A percentile compares a stretch with the other conserved stretches of the same genome.
Evolutionary conservation across 108 stramenopile species (phyloP).

Genomic region (Skeletonema marinoi): DNA sequence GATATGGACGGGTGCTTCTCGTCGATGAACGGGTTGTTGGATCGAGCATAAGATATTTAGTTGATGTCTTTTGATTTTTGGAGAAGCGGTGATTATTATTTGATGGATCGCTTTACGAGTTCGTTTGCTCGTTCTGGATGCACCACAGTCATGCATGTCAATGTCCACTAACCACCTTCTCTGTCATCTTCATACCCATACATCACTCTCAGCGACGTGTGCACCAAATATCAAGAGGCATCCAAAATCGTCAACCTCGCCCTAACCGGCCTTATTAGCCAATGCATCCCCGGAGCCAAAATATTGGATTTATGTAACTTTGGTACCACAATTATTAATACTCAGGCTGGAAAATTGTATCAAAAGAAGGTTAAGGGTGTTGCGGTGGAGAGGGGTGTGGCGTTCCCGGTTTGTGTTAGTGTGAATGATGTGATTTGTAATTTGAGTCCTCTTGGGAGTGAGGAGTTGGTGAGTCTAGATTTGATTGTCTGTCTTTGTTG

Average conservation of each 20-base stretch:
- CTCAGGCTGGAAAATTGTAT: constrained; percentile 72
- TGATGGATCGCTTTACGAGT: too few relatives aligned
- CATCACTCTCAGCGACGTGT: not conserved
- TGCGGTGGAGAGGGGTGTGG: constrained; percentile 92
- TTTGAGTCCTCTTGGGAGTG: constrained; percentile 91
- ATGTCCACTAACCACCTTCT: too few relatives aligned
- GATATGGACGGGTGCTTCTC: too few relatives aligned
- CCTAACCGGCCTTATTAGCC: constrained; percentile 81
- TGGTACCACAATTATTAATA: constrained; percentile 78
- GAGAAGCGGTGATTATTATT: too few relatives aligned
- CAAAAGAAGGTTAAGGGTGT: constrained; percentile 89
- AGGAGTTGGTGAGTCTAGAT: constrained; percentile 73
- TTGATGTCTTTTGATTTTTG: too few relatives aligned
- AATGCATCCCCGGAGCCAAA: constrained; percentile 91
- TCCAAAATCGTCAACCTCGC: constrained; percentile 96
- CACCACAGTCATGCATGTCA: too few relatives aligned
- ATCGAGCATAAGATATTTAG: too few relatives aligned
- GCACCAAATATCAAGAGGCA: constrained; percentile 99
- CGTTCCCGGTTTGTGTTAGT: constrained; percentile 98
- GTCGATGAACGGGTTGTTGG: too few relatives aligned
- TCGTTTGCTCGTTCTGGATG: too few relatives aligned
- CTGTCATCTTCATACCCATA: too few relatives aligned
- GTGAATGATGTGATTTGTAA: constrained; percentile 99
- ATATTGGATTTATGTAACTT: constrained; percentile 93
- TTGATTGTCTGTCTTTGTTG: not conserved